These are phyloP conservation scores for Ophiostoma sp. DNA, from an alignment of 2,329 filamentous ascomycete species.

Conservation along the genomic window DNA sequence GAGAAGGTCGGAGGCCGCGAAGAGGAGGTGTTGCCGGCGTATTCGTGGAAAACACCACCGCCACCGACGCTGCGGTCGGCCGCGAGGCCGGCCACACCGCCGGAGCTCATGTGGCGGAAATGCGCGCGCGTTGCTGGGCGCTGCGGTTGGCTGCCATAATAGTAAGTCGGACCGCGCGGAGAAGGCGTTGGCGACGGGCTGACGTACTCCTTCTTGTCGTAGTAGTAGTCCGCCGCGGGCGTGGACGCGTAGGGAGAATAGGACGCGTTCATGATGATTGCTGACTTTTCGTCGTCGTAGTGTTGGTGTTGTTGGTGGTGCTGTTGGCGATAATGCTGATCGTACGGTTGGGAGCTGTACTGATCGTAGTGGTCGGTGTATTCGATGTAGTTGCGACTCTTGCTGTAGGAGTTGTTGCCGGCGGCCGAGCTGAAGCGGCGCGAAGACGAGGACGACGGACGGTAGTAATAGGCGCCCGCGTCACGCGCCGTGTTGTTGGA, in stretches of 20 bases:
- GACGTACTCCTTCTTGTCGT: constrained; percentile 51
- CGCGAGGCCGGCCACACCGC: constrained; percentile 32
- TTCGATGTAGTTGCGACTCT: constrained; percentile 12
- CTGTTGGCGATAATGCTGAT: neutral
- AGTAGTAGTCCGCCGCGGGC: constrained; percentile 52
- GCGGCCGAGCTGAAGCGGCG: constrained; percentile 16
- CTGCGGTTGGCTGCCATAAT: constrained; percentile 45
- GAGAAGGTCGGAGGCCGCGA: constrained; percentile 53
- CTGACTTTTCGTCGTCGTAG: constrained; percentile 37
- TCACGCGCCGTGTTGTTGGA: constrained; percentile 2
- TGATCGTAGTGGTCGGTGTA: neutral
- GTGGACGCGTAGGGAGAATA: constrained; percentile 51
- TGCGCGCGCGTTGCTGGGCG: constrained; percentile 57
- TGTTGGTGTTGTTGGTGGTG: neutral
- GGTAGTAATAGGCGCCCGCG: constrained; percentile 10
- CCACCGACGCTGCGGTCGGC: constrained; percentile 33
- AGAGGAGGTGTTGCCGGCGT: constrained; percentile 40
- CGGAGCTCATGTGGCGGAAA: constrained; percentile 47
- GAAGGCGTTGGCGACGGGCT: constrained; percentile 60
- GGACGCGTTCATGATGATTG: constrained; percentile 43
- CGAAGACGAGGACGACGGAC: constrained; percentile 21
- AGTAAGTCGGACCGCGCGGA: constrained; percentile 49
- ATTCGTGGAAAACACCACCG: constrained; percentile 42
- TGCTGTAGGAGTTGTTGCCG: constrained; percentile 6
- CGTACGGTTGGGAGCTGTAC: neutral